Evolutionary conservation across 768 basidiomycete species (phyloP), one percentile per base, ranked within the genome.

Genomic region (Pholiota molesta): DNA sequence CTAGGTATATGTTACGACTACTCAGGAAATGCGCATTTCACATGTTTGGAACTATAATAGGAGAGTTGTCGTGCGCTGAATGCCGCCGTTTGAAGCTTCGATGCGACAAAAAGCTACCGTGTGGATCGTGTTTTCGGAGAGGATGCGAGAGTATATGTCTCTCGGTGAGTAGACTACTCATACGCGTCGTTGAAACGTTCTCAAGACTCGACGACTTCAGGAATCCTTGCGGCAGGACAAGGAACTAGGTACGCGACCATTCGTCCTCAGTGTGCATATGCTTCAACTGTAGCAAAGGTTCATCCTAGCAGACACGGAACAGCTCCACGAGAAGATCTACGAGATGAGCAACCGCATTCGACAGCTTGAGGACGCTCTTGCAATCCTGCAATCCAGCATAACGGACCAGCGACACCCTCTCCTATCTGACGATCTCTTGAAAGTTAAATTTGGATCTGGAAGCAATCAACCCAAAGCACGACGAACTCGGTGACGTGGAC

Each of bases 341-440:
- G 83, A 87, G 55, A 88, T 89, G 87, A 83, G 83, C 70, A 80
- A 84, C 66, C 82, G 88, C n/a, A 89, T 90, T 52, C 82, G 86
- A 33, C 86, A 88, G 65, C 79, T 90, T 0, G 89, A 89, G 71
- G 88, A 90, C 61, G 86, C 86, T 0, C 74, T 90, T 10, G 85
- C 87, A 3, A 83, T 86, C 31, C 78, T 88, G 7, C 87, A 89
- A 61, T 76, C 83, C 2, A 79, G 82, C 9, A 75, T 84, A 5
- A 86, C 87, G 1, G 77, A 79, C 52, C 81, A 86, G 44, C 74
- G 83, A 8, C 89, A 90, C 68, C 85, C 88, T 2, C 74, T 90
- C 0, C 77, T 90, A 3, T 71, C 73, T 14, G 84, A 85, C 21
- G 82, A 85, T 11, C 72, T 86, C 10, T 70, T 88, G 16, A 80